Percentiles rank a stretch among this genome's conserved stretches.
These are phyloP conservation scores for Daldinia caldariorum DNA, from an alignment of 495 filamentous ascomycete species.

Conservation along the genomic window DNA sequence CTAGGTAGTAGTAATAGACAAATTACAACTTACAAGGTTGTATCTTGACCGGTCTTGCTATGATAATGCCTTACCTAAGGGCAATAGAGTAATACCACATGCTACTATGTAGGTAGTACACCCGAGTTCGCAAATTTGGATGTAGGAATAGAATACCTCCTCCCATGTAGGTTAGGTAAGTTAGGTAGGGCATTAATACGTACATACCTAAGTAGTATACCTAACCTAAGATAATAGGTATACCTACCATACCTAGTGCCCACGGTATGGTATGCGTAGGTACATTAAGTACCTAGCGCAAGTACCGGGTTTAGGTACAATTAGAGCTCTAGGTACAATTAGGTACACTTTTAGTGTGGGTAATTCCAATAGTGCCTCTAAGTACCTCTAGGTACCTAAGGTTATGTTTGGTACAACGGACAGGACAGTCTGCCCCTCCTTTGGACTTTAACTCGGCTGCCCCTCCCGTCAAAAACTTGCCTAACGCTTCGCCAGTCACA, in stretches of 20 bases:
- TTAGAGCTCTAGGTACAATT: no score
- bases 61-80: constrained; percentile 4
- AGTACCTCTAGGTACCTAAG: no score
- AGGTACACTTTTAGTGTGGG: background rate
- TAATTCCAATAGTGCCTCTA: background rate
- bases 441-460: constrained; percentile 19
- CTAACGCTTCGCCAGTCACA: constrained; percentile 31
- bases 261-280: no score
- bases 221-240: no score
- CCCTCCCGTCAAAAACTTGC: constrained; percentile 21
- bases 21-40: background rate
- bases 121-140: background rate
- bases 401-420: background rate
- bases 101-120: no score
- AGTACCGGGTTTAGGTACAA: constrained; percentile 2
- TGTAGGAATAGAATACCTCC: background rate
- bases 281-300: no score
- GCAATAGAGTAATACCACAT: background rate
- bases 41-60: constrained; percentile 7
- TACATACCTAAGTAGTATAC: constrained; percentile 16
- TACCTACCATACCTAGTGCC: no score
- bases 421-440: constrained; percentile 26
- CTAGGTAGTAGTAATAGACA: no score
- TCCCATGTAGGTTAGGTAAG: no score
- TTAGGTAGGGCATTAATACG: no score